Conservation (phyloP, 176 grass and related monocot genomes). For the Phoenix dactylifera region DNA sequence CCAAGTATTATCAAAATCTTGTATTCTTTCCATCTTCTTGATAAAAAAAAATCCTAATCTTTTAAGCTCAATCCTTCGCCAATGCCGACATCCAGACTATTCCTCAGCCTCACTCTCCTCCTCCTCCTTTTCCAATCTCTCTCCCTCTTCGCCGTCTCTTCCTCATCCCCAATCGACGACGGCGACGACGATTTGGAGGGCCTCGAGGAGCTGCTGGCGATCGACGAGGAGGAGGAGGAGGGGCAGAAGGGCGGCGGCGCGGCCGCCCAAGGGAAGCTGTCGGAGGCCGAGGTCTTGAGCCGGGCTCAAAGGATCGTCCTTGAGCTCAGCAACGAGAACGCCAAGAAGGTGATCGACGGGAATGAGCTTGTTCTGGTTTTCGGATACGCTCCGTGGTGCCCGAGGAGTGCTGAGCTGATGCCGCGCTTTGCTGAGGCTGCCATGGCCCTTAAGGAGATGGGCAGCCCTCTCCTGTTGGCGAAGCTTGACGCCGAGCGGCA, state of each 20-base stretch:
- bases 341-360: conserved; percentile 43
- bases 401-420: conserved; percentile 86
- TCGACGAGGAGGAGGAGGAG: conserved; percentile 72
- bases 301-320: conserved; percentile 75
- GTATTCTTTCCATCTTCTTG: too few relatives aligned
- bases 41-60: too few relatives aligned
- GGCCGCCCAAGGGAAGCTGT: conserved; percentile 4
- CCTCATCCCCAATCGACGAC: conserved; percentile 24
- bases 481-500: conserved; percentile 90
- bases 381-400: conserved; percentile 86
- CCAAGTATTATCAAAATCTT: too few relatives aligned
- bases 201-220: conserved; percentile 63
- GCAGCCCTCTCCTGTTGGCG: conserved; percentile 56
- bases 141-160: conserved; percentile 16
- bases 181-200: conserved; percentile 29
- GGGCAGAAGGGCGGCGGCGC: conserved; percentile 9
- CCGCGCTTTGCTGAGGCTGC: conserved; percentile 87
- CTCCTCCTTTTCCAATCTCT: conserved; percentile 21
- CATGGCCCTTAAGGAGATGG: conserved; percentile 60
- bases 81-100: background rate
- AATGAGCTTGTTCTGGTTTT: conserved; percentile 66
- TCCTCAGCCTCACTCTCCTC: conserved; percentile 15
- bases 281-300: conserved; percentile 48
- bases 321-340: conserved; percentile 80
- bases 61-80: too few relatives aligned